A percentile compares a stretch with the other conserved stretches of the same genome.
phyloP scores from a whole-genome alignment of 2,329 filamentous ascomycete genomes.

The Ophiostoma sp. region DNA sequence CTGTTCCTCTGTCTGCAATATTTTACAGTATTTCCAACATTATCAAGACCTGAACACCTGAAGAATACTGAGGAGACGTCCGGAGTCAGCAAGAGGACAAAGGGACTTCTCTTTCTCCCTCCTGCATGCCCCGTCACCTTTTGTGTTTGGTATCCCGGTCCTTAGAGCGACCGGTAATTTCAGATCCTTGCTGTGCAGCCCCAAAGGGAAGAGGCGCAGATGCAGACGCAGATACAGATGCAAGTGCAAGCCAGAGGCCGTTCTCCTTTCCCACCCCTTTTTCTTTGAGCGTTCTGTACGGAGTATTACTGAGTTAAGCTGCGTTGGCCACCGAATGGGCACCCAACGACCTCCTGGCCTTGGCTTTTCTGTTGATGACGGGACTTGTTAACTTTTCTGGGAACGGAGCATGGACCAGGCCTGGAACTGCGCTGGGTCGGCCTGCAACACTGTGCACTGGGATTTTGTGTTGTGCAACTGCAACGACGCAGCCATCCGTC shows the following conservation, averaged over 20 bases:
- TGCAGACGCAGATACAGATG: background rate
- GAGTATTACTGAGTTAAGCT: background rate
- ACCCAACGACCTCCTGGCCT: background rate
- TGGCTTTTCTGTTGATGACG: background rate
- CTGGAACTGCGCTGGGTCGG: background rate
- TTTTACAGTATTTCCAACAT: background rate
- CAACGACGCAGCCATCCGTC: slow-evolving; percentile 9
- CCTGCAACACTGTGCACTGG: background rate
- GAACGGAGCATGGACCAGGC: background rate
- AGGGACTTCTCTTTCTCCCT: background rate
- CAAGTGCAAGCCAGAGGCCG: background rate
- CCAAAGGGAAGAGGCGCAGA: background rate
- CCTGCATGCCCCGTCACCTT: slow-evolving; percentile 1
- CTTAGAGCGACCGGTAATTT: slow-evolving; percentile 16
- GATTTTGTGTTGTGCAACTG: background rate
- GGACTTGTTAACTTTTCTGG: background rate
- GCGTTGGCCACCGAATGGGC: background rate
- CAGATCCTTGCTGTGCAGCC: slow-evolving; percentile 12
- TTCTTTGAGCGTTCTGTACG: background rate
- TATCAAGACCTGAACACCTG: background rate
- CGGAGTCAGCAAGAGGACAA: background rate
- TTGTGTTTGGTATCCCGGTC: slow-evolving; percentile 19
- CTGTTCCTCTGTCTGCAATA: background rate
- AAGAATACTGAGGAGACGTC: background rate
- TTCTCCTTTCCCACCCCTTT: background rate